Evolutionary conservation across 2,329 filamentous ascomycete genomes (phyloP).

Genomic region (Chrysoporthe puriensis): DNA sequence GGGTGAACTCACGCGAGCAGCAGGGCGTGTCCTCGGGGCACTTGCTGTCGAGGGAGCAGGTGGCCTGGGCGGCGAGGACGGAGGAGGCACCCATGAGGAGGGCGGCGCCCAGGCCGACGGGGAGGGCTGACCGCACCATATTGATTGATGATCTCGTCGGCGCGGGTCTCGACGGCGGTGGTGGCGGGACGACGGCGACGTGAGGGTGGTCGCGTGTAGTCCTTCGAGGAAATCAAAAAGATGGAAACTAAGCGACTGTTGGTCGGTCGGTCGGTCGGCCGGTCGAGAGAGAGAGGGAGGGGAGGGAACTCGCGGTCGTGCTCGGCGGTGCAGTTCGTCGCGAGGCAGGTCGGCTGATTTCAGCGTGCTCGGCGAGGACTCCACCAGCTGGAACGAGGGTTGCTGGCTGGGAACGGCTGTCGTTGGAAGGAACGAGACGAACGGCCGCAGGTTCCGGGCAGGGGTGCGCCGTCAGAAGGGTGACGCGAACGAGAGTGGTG

Average conservation of each 20-base stretch:
- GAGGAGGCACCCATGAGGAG: slow-evolving; percentile 42
- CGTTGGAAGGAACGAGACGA: slow-evolving; percentile 2
- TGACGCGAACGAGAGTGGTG: background rate
- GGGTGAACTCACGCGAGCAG: slow-evolving; percentile 71
- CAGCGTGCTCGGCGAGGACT: background rate
- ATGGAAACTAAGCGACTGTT: background rate
- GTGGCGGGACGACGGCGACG: background rate
- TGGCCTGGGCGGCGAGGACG: slow-evolving; percentile 41
- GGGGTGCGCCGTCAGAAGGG: background rate
- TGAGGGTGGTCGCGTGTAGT: too few species aligned
- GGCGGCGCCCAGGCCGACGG: slow-evolving; percentile 40
- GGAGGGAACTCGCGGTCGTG: background rate
- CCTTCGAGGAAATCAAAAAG: background rate
- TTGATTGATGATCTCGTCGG: slow-evolving; percentile 20
- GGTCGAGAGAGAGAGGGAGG: too few species aligned
- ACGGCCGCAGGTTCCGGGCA: background rate
- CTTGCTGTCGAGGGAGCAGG: slow-evolving; percentile 55
- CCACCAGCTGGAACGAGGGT: background rate
- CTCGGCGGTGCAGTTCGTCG: background rate
- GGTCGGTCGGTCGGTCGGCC: background rate
- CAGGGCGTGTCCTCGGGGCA: slow-evolving; percentile 77
- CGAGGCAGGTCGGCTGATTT: background rate
- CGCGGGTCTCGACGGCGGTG: background rate
- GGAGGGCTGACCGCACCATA: slow-evolving; percentile 38
- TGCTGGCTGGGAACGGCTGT: background rate